Percentiles rank a stretch among this genome's conserved stretches.
phyloP scores from a whole-genome alignment of 306 rosid genomes.

The Rubus parviflorus region DNA sequence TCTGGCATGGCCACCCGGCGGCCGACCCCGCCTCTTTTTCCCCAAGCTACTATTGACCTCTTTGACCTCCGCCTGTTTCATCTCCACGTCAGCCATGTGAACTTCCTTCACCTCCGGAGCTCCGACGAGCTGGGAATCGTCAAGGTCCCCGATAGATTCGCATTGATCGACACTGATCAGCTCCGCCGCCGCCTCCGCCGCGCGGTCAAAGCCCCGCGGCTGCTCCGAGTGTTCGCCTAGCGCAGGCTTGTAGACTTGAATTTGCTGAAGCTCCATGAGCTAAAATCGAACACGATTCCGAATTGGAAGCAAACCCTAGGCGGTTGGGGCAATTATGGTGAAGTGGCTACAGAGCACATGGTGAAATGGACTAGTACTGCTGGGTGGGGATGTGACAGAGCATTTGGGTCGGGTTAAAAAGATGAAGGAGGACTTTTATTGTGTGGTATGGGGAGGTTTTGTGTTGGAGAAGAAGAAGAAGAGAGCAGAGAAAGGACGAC shows the following conservation, averaged over 20 bases:
- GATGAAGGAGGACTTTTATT: neutral
- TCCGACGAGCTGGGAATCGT: conserved; percentile 40
- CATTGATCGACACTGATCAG: conserved; percentile 32
- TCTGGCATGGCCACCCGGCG: conserved; percentile 50
- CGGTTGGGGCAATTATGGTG: neutral
- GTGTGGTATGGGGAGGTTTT: neutral
- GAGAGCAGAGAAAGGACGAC: neutral
- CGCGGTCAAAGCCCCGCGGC: conserved; percentile 6
- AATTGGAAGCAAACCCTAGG: conserved; percentile 10
- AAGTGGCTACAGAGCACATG: neutral
- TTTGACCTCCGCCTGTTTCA: conserved; percentile 17
- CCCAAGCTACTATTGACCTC: conserved; percentile 32
- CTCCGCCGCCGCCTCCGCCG: conserved; percentile 16
- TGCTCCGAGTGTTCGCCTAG: neutral
- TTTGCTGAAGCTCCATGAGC: conserved; percentile 5
- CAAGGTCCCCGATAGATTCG: conserved; percentile 20
- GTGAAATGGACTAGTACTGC: neutral
- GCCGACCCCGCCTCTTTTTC: conserved; percentile 77
- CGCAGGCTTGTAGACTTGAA: conserved; percentile 7
- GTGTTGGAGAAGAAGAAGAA: too few species aligned
- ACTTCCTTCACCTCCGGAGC: conserved; percentile 25
- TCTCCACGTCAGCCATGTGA: neutral
- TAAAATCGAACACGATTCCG: too few species aligned
- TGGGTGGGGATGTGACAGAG: neutral
- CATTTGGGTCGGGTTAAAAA: neutral